Percentiles rank a stretch among this genome's conserved stretches.
Evolutionary conservation across 352 stramenopile species (phyloP).

Genomic region (Elongisporangium prolatum): DNA sequence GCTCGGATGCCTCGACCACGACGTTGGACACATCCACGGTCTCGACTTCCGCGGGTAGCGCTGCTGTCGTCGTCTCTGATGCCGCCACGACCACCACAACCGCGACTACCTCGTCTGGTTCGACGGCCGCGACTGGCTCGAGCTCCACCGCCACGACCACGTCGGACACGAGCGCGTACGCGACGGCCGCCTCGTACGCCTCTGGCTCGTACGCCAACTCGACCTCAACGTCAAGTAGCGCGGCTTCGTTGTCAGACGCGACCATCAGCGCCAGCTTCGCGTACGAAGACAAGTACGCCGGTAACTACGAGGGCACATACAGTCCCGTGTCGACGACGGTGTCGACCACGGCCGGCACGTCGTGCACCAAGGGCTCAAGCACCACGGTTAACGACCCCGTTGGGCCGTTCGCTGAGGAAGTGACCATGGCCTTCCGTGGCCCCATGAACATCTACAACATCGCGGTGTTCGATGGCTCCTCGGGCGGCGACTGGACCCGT

Average conservation of each 20-base stretch:
- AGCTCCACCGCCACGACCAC: constrained; percentile 13
- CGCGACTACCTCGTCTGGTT: constrained; percentile 27
- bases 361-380: constrained; percentile 22
- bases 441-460: constrained; percentile 65
- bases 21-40: constrained; percentile 16
- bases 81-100: constrained; percentile 6
- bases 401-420: constrained; percentile 46
- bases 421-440: constrained; percentile 50
- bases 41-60: constrained; percentile 24
- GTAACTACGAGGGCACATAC: constrained; percentile 36
- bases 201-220: constrained; percentile 3
- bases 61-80: constrained; percentile 17
- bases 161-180: constrained; percentile 2
- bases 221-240: constrained; percentile 6
- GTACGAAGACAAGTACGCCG: constrained; percentile 32
- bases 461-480: constrained; percentile 30
- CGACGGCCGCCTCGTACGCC: constrained; percentile 6
- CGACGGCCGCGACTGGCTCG: constrained; percentile 22
- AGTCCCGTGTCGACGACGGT: constrained; percentile 25
- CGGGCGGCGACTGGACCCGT: constrained; percentile 29
- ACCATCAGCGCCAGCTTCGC: constrained; percentile 48
- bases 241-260: constrained; percentile 24
- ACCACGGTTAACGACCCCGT: constrained; percentile 21
- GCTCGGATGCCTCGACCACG: constrained; percentile 51
- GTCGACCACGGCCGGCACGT: constrained; percentile 17